These are phyloP conservation scores for Shiraia sp. DNA, from an alignment of 2,329 filamentous ascomycete genomes.

Conservation along the genomic window DNA sequence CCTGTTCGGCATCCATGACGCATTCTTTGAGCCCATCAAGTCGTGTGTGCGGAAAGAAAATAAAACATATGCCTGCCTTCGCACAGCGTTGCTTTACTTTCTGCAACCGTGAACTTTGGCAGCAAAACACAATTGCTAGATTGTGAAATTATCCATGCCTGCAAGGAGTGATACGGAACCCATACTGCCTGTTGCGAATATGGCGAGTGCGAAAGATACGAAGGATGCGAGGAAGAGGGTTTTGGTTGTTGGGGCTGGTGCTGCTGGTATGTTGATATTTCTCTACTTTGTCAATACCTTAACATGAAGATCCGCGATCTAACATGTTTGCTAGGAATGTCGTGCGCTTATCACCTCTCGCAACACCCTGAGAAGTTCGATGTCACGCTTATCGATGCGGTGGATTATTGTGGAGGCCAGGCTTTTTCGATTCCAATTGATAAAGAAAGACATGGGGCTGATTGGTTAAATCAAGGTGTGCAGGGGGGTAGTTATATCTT, in stretches of 20 bases:
- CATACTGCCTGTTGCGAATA: slow-evolving; percentile 37
- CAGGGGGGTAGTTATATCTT: slow-evolving; percentile 69
- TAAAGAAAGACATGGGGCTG: slow-evolving; percentile 59
- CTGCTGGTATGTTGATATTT: slow-evolving; percentile 37
- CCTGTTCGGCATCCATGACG: slow-evolving; percentile 37
- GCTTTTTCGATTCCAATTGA: slow-evolving; percentile 63
- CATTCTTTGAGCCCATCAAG: slow-evolving; percentile 20
- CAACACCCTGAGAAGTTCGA: slow-evolving; percentile 68
- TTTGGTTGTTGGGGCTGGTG: slow-evolving; percentile 46
- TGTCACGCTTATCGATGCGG: slow-evolving; percentile 59
- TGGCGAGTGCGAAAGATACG: slow-evolving; percentile 30
- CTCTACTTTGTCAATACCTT: too few species aligned
- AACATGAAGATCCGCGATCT: too few species aligned
- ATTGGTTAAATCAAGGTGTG: slow-evolving; percentile 65
- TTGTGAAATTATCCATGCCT: slow-evolving; percentile 16
- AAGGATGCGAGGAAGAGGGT: slow-evolving; percentile 40
- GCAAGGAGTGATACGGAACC: slow-evolving; percentile 30
- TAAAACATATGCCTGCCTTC: too few species aligned
- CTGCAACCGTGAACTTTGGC: too few species aligned
- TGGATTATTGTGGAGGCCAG: slow-evolving; percentile 63
- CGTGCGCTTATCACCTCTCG: slow-evolving; percentile 68
- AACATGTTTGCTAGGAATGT: slow-evolving; percentile 52
- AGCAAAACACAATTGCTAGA: background rate
- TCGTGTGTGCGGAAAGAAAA: slow-evolving; percentile 13
- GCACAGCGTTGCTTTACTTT: too few species aligned